Base-by-base conservation (phyloP, 2,329 filamentous ascomycete species). In the Ceratocystis papillata region DNA sequence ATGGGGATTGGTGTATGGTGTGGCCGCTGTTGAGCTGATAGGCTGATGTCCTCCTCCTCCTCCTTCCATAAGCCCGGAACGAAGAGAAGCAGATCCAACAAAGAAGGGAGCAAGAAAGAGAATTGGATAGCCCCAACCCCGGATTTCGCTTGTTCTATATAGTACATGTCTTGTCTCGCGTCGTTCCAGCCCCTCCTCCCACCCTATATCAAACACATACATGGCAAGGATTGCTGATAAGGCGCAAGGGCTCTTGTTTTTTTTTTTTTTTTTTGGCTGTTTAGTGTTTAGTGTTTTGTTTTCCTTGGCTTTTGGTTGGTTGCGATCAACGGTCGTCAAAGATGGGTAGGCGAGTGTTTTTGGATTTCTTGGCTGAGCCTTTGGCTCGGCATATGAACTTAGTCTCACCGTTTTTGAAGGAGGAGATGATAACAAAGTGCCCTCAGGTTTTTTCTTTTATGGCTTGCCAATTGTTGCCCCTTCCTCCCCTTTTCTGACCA, bases 341-440 rank as follows among this genome's bases (percentile, higher is more conserved):
- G 55, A 59, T 59, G 46, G 10, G 10, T 48, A 15, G 48, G 48
- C 15, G 48, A 48, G 50, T 55, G 50, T 59, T 20, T 37, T 59
- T 59, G 8, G 33, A 59, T 20, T 33, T 33, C 28, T 59, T 59
- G 55, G 28, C 55, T 37, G 17, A 15, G 33, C 28, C 30, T 59
- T 59, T 59, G 20, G 20, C 6, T 25, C 20, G 8, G 25, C 20
- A 48, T 48, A 8, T n/a, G 8, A 48, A 48, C 8, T 10, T 7
- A 17, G 48, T 25, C 48, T 53, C 20, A 15, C 48, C 15, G 48
- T 53, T 53, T 15, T 53, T 15, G 3, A 37, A 59, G 28, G 33
- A 17, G 17, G 20, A 57, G 50, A 30, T 8, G 20, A 22, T n/a
- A 48, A 48, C 5, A 48, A 48, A 20, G 46, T n/a, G 8, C 17